Base-by-base conservation (phyloP, 306 rosid species). In the Carpinus fangiana region DNA sequence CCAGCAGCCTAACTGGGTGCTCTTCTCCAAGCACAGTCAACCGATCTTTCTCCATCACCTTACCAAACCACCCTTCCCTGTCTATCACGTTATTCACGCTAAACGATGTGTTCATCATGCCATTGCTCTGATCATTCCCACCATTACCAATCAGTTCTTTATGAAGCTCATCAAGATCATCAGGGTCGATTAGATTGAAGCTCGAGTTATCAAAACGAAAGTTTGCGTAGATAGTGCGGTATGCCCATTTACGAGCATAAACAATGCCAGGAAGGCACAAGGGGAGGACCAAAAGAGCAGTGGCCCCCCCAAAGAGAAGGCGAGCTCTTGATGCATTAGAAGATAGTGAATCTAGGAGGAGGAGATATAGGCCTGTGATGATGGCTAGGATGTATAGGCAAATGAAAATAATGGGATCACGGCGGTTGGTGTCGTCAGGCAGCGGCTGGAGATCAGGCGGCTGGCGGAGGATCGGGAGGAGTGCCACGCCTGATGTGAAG, bases 361-460 rank as follows among this genome's bases (percentile, higher is more conserved):
- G 86, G 66, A 91, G 91, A 73, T 93, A 93, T 2, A 93, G 81
- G 36, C 98, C 97, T 4, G 94, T 92, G 38, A 89, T 60, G 36
- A 87, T 78, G 7, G 98, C 96, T 20, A 92, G 75, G 65, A 90
- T 74, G 85, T 89, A 73, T 62, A 91, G 87, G 85, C 82, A 82
- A 50, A 92, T 67, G 46, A 93, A 93, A 50, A 89, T 28, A 12
- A 59, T 28, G 54, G 87, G 80, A 69, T 91, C 94, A 0, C 38
- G 71, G 18, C 51, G 74, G 45, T 12, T 23, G 60, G 90, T 78
- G 8, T 82, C 76, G 0, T 12, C 0, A 0, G 87, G 74, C 26
- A 60, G 73, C 5, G 82, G 76, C 23, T 79, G 90, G 59, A 80
- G 83, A 4, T 41, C 45, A 8, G 79, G 80, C 10, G 88, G 83